phyloP scores from a whole-genome alignment of 352 stramenopile genomes.

The Phytophthora pisi region DNA sequence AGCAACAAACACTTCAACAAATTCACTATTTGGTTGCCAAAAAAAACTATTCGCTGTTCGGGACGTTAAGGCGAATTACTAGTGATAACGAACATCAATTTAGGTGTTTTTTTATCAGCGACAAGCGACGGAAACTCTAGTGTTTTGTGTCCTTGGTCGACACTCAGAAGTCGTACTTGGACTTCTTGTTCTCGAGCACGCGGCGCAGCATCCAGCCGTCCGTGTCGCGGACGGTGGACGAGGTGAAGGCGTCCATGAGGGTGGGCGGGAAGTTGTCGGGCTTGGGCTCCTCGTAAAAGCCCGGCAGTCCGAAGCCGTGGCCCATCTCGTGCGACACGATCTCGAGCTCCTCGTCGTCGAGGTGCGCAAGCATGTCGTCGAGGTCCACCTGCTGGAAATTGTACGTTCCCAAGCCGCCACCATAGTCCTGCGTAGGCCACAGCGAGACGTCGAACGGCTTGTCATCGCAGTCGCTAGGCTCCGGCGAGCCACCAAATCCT shows the following conservation, averaged over 20 bases:
- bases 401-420: conserved; percentile 25
- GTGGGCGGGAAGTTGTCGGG: conserved; percentile 18
- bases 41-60: too few relatives aligned
- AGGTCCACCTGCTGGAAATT: conserved; percentile 32
- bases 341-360: conserved; percentile 27
- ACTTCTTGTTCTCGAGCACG: conserved; percentile 32
- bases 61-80: too few relatives aligned
- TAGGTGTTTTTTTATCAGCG: background rate
- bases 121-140: background rate
- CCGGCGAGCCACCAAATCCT: conserved; percentile 1
- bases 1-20: too few relatives aligned
- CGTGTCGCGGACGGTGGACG: conserved; percentile 10
- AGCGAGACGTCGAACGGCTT: conserved; percentile 45
- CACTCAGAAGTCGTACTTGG: conserved; percentile 22
- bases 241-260: conserved; percentile 26
- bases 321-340: conserved; percentile 46
- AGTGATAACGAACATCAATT: background rate
- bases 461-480: conserved; percentile 35
- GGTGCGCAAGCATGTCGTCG: conserved; percentile 25
- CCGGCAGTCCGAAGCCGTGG: conserved; percentile 25
- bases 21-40: too few relatives aligned
- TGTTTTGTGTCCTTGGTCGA: background rate
- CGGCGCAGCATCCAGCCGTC: conserved; percentile 40
- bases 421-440: conserved; percentile 33
- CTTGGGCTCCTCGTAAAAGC: conserved; percentile 24